These are phyloP conservation scores for Suhomyces xylopsoci DNA, from an alignment of 805 yeast species.

Conservation along the genomic window DNA sequence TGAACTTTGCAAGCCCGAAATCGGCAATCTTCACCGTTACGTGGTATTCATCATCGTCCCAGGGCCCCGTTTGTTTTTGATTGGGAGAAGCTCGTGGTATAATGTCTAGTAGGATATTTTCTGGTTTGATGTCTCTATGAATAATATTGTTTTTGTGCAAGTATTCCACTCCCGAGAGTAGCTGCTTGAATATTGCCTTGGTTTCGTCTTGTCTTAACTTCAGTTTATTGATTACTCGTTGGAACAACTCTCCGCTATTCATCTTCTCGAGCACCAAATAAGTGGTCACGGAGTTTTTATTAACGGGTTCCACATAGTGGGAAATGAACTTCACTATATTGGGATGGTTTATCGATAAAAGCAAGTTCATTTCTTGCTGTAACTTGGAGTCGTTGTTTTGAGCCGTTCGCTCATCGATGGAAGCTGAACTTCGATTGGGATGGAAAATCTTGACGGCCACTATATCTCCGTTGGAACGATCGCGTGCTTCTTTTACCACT, in stretches of 20 bases:
- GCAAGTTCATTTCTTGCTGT: conserved; percentile 64
- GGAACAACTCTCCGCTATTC: conserved; percentile 73
- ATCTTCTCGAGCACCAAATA: conserved; percentile 71
- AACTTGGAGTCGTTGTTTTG: conserved; percentile 31
- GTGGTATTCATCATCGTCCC: conserved; percentile 60
- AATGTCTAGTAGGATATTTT: conserved; percentile 48
- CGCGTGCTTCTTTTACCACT: conserved; percentile 67
- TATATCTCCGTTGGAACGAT: conserved; percentile 53
- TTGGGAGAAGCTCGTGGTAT: conserved; percentile 32
- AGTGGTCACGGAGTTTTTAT: conserved; percentile 50
- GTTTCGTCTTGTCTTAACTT: conserved; percentile 62
- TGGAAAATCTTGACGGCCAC: conserved; percentile 77
- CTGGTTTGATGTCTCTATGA: conserved; percentile 47
- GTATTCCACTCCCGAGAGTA: conserved; percentile 37
- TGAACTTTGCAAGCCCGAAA: conserved; percentile 69
- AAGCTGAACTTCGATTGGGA: conserved; percentile 38
- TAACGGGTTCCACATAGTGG: conserved; percentile 51
- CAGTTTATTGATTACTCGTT: conserved; percentile 64
- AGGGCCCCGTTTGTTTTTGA: conserved; percentile 46
- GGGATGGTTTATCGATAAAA: conserved; percentile 63
- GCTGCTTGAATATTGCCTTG: conserved; percentile 50
- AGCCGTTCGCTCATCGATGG: conserved; percentile 10
- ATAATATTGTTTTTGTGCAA: conserved; percentile 40
- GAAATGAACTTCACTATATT: conserved; percentile 66
- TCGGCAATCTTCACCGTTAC: conserved; percentile 76